A percentile compares a stretch with the other conserved stretches of the same genome.
phyloP scores from a whole-genome alignment of 805 yeast genomes.

The Suhomyces sp. region DNA sequence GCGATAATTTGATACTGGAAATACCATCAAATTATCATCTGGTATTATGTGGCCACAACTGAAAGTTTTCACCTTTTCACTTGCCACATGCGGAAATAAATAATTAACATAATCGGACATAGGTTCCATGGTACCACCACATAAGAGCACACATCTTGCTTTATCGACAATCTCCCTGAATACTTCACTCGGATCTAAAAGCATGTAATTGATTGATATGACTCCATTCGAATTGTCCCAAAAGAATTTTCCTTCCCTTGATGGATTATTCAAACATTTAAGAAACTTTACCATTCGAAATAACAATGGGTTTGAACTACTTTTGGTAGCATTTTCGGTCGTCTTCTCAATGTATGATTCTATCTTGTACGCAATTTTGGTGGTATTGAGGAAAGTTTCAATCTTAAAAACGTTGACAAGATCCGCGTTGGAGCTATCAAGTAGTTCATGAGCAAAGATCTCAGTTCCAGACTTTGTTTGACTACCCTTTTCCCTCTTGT shows the following conservation, averaged over 20 bases:
- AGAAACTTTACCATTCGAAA: conserved; percentile 68
- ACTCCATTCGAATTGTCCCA: conserved; percentile 45
- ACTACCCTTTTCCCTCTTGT: conserved; percentile 19
- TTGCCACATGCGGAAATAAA: conserved; percentile 56
- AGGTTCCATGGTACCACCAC: conserved; percentile 98
- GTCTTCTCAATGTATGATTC: conserved; percentile 60
- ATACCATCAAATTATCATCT: conserved; percentile 59
- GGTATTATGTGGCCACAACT: conserved; percentile 88
- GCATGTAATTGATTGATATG: conserved; percentile 58
- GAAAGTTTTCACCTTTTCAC: conserved; percentile 48
- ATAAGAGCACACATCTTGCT: conserved; percentile 69
- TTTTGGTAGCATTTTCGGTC: conserved; percentile 9
- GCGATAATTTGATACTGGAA: conserved; percentile 40
- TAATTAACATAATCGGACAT: conserved; percentile 64
- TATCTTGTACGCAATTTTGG: conserved; percentile 82
- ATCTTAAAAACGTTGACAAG: conserved; percentile 66
- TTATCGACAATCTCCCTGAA: conserved; percentile 66
- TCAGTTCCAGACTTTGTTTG: conserved; percentile 52
- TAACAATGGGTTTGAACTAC: conserved; percentile 52
- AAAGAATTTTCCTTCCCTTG: conserved; percentile 76
- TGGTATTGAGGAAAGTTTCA: conserved; percentile 57
- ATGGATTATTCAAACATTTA: conserved; percentile 65
- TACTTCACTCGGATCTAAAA: conserved; percentile 74
- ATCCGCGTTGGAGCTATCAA: conserved; percentile 64
- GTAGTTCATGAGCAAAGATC: conserved; percentile 51